Conservation (phyloP, 192 early-diverging fungal species). For the Coemansia sp. region DNA sequence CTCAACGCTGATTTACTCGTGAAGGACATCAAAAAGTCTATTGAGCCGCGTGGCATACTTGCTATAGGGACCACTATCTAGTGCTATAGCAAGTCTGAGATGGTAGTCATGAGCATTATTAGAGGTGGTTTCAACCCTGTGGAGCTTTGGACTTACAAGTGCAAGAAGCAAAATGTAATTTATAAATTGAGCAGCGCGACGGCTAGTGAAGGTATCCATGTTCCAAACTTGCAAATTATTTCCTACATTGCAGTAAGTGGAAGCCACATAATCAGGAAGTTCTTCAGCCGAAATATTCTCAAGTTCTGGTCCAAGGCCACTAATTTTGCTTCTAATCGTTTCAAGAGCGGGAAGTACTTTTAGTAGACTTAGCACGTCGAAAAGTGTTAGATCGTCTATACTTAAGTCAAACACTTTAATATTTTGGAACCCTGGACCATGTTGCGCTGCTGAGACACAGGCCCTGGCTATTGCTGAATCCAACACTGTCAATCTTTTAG, state of each 20-base stretch:
- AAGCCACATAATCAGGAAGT: not conserved
- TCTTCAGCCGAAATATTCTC: not conserved
- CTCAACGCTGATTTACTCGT: not conserved
- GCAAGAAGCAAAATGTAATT: not conserved
- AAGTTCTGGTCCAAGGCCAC: not conserved
- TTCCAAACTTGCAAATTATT: not conserved
- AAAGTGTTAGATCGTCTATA: not conserved
- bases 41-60: not conserved
- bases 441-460: not conserved
- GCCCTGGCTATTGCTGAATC: no score
- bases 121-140: not conserved
- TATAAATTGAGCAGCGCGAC: not conserved
- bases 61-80: not conserved
- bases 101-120: not conserved
- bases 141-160: not conserved
- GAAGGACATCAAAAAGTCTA: not conserved
- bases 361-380: not conserved
- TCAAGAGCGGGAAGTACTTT: not conserved
- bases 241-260: not conserved
- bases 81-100: not conserved
- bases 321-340: not conserved
- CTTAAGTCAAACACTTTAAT: not conserved
- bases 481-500: no score
- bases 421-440: not conserved
- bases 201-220: not conserved